Conservation (phyloP, 306 rosid species). For the Dalbergia cultrata region DNA sequence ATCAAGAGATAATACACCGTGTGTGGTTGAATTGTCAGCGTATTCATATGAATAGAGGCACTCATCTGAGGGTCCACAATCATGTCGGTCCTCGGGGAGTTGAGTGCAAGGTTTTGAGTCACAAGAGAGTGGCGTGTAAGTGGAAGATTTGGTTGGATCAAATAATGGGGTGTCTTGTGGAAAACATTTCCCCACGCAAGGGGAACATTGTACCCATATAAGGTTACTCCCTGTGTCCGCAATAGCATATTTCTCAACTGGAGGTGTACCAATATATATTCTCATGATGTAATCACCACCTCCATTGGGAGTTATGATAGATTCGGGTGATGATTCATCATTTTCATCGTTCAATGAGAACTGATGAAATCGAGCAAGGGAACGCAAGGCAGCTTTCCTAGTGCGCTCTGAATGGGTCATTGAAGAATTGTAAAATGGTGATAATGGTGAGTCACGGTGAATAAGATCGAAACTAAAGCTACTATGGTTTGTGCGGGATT, state of each 20-base stretch:
- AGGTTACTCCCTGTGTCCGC: slow-evolving; percentile 52
- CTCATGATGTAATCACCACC: slow-evolving; percentile 37
- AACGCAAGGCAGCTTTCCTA: slow-evolving; percentile 1
- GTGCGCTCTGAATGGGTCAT: neutral
- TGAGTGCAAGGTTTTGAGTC: slow-evolving; percentile 10
- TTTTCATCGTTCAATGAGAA: neutral
- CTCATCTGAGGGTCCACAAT: neutral
- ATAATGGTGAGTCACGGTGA: slow-evolving; percentile 35
- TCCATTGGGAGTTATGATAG: neutral
- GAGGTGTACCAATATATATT: slow-evolving; percentile 46
- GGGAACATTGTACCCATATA: slow-evolving; percentile 46
- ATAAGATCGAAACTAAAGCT: slow-evolving; percentile 37
- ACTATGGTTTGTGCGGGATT: neutral
- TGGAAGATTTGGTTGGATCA: slow-evolving; percentile 33
- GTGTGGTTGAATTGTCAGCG: slow-evolving; percentile 8
- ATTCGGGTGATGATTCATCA: neutral
- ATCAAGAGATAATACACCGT: neutral
- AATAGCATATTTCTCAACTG: slow-evolving; percentile 15
- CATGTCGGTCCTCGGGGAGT: fast-evolving
- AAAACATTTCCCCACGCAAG: slow-evolving; percentile 25
- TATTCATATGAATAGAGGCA: slow-evolving; percentile 1
- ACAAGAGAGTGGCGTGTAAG: neutral
- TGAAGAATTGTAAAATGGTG: slow-evolving; percentile 38
- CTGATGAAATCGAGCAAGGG: neutral
- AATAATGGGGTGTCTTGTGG: slow-evolving; percentile 26